A percentile compares a stretch with the other conserved stretches of the same genome.
These are phyloP conservation scores for Corylus americana DNA, from an alignment of 306 rosid species.

Conservation along the genomic window DNA sequence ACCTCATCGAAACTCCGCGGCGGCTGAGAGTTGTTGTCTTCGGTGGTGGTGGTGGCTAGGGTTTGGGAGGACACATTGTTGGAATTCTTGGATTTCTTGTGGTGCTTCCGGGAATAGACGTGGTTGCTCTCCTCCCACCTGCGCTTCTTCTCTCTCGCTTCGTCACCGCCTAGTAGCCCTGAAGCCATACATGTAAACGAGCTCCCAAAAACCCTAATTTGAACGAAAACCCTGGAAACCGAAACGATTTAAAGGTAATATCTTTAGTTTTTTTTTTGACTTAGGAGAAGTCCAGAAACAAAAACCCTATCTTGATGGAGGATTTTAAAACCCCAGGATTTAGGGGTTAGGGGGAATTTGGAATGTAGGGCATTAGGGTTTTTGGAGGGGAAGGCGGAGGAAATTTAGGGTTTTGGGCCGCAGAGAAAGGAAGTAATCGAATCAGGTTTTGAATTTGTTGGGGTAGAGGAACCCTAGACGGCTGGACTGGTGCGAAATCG, in stretches of 20 bases:
- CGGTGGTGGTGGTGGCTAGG: constrained; percentile 22
- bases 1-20: constrained; percentile 32
- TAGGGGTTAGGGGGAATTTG: constrained; percentile 10
- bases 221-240: not conserved
- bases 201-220: constrained; percentile 16
- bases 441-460: not conserved
- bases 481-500: not conserved
- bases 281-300: not conserved
- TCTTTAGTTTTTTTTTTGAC: not conserved
- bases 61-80: constrained; percentile 15
- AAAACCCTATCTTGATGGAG: not conserved
- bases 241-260: constrained; percentile 4
- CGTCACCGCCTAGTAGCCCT: constrained; percentile 65
- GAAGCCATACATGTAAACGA: constrained; percentile 87
- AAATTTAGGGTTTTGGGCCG: not conserved
- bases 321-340: not conserved
- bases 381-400: not conserved
- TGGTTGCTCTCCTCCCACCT: constrained; percentile 45
- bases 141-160: constrained; percentile 51
- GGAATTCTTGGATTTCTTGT: constrained; percentile 50
- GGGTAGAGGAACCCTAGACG: not conserved
- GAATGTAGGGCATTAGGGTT: not conserved
- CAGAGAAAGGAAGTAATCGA: not conserved
- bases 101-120: constrained; percentile 69
- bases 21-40: constrained; percentile 3